phyloP scores from a whole-genome alignment of 192 early-diverging fungal species.

The Coemansia sp. region DNA sequence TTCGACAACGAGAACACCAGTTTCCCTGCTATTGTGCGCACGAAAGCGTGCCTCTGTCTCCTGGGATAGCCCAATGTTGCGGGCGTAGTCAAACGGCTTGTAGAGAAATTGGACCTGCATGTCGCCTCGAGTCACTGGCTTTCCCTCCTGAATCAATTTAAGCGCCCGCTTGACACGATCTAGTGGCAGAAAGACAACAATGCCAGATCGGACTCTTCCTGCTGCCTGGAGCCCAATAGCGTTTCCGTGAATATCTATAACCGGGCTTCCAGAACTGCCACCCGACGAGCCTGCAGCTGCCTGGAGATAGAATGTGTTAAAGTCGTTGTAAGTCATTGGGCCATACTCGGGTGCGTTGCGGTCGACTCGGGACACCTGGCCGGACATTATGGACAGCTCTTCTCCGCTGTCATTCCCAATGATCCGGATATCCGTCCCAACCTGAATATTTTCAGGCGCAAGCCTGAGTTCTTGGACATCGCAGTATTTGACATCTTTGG shows the following conservation, averaged over 20 bases:
- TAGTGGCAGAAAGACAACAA: constrained; percentile 70
- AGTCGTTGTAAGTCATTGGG: constrained; percentile 70
- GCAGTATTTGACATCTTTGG: constrained; percentile 65
- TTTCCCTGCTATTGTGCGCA: constrained; percentile 59
- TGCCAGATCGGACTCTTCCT: constrained; percentile 61
- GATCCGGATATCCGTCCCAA: constrained; percentile 71
- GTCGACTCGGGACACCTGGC: constrained; percentile 69
- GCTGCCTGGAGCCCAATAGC: constrained; percentile 60
- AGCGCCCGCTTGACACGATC: constrained; percentile 70
- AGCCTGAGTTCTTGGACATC: constrained; percentile 63
- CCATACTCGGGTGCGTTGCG: constrained; percentile 69
- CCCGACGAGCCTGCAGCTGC: constrained; percentile 70
- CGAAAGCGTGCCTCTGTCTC: constrained; percentile 63
- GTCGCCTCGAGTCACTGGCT: constrained; percentile 65
- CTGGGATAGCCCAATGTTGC: constrained; percentile 64
- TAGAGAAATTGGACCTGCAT: constrained; percentile 71
- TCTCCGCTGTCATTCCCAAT: constrained; percentile 78
- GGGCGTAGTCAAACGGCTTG: constrained; percentile 66
- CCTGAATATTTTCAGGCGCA: constrained; percentile 62
- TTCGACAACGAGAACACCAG: constrained; percentile 65
- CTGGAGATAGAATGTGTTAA: constrained; percentile 79
- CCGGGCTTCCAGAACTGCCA: constrained; percentile 73
- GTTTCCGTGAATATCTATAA: constrained; percentile 70
- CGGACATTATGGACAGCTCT: constrained; percentile 73
- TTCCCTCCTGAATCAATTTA: constrained; percentile 54